phyloP scores from a whole-genome alignment of 2,329 filamentous ascomycete species.

The Diaporthe helianthi region DNA sequence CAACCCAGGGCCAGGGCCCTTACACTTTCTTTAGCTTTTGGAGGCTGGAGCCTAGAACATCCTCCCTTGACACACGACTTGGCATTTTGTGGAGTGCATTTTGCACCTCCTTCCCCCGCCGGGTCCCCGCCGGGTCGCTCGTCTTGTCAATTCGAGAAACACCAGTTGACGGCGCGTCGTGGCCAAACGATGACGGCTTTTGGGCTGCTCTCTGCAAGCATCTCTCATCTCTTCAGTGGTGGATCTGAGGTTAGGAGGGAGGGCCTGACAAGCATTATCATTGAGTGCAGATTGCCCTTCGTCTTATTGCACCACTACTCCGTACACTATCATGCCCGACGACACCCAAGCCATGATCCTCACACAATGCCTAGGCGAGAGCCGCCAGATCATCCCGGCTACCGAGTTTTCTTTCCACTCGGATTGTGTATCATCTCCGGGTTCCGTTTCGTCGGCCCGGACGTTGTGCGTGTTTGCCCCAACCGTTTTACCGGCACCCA shows the following conservation, averaged over 20 bases:
- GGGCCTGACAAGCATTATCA: neutral
- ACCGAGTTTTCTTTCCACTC: neutral
- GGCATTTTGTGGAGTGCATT: neutral
- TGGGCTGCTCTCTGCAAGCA: neutral
- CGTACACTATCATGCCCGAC: neutral
- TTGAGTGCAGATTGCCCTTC: conserved; percentile 1
- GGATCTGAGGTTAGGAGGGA: neutral
- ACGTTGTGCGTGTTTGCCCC: neutral
- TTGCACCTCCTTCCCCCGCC: too few species aligned
- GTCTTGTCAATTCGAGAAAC: neutral
- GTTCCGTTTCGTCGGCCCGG: conserved; percentile 12
- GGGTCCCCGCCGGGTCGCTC: neutral
- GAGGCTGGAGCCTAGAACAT: conserved; percentile 5
- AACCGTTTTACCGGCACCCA: neutral
- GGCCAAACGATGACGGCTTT: neutral
- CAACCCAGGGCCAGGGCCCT: too few species aligned
- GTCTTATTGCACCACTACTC: neutral
- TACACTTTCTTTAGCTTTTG: neutral
- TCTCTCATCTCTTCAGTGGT: neutral
- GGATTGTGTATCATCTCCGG: conserved; percentile 1
- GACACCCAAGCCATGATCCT: neutral
- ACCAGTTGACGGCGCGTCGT: neutral
- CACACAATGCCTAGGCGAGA: neutral
- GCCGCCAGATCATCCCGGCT: neutral
- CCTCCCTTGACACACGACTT: conserved; percentile 1